phyloP scores from a whole-genome alignment of 2,329 filamentous ascomycete genomes.

The Colletotrichum orchidophilum region DNA sequence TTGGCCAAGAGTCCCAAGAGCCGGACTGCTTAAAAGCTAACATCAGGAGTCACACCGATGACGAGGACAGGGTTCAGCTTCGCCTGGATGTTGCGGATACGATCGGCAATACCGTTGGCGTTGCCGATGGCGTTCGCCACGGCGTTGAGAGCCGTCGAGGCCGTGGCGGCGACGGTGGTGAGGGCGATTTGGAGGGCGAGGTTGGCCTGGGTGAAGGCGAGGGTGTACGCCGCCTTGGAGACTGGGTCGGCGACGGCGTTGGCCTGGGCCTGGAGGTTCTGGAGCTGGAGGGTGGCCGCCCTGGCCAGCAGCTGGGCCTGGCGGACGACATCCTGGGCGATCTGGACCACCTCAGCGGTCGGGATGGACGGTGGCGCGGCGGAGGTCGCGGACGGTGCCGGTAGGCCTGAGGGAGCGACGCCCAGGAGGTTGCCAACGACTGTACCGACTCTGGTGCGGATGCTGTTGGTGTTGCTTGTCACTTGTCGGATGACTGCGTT shows the following conservation, averaged over 20 bases:
- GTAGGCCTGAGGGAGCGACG: background rate
- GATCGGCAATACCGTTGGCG: background rate
- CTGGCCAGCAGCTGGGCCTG: background rate
- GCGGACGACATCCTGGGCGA: background rate
- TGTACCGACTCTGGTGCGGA: background rate
- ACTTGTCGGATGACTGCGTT: slow-evolving; percentile 1
- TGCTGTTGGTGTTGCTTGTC: background rate
- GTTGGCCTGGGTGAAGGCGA: background rate
- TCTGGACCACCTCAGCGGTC: background rate
- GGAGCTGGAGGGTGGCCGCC: background rate
- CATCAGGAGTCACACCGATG: background rate
- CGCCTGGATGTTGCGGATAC: background rate
- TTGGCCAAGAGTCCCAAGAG: background rate
- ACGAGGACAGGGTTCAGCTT: background rate
- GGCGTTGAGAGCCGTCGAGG: background rate
- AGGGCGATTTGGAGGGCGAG: background rate
- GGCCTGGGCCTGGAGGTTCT: background rate
- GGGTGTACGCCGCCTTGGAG: background rate
- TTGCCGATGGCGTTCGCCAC: background rate
- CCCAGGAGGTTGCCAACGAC: background rate
- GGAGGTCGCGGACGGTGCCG: background rate
- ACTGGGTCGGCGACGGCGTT: background rate
- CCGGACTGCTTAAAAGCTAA: background rate
- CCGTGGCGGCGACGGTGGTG: background rate
- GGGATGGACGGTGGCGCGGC: background rate